Evolutionary conservation across 2,329 filamentous ascomycete species (phyloP), one percentile per base, ranked within the genome.

Genomic region (Plectosphaerella sp.): DNA sequence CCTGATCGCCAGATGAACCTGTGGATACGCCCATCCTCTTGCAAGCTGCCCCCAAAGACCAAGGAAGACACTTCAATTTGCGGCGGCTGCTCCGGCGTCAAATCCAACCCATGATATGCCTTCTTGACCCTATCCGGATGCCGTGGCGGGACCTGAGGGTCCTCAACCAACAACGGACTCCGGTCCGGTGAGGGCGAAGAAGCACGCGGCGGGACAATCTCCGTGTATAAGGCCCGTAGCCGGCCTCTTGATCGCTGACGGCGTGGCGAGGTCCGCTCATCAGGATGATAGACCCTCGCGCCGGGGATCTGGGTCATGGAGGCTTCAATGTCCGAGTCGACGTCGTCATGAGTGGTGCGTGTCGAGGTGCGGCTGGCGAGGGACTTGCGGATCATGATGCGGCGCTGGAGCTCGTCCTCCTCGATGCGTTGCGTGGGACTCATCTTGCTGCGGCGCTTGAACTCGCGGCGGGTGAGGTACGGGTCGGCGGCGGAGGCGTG

Each of bases 311-410:
- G 45, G 14, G 25, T 24, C 45, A 47, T 47, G 4, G 45, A 25
- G 3, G 11, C 22, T 22, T 50, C 15, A 20, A 53, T 18, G 22
- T 24, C 25, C 15, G 49, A 28, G 12, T 53, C 51, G 24, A 8
- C 16, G 33, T 48, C 33, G 12, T 33, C 12, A 4, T 24, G 20
- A 18, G 14, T 11, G 11, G 16, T 20, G 8, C 22, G 45, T 2
- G 41, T 18, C 2, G 48, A 49, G 6, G 45, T 49, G 41, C 54
- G 52, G 45, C 47, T 51, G 35, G 52, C 65, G 9, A 76, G 60
- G 3, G 72, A 74, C 59, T 77, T 77, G 49, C 68, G 67, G 52
- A 77, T 76, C 58, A 76, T 72, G 45, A 61, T 63, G 28, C 60
- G 58, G 12, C 73, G 63, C 53, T 73, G 66, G 24, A 62, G 52